Evolutionary conservation across 2,329 filamentous ascomycete genomes (phyloP).

Genomic region (Exserohilum turcica): DNA sequence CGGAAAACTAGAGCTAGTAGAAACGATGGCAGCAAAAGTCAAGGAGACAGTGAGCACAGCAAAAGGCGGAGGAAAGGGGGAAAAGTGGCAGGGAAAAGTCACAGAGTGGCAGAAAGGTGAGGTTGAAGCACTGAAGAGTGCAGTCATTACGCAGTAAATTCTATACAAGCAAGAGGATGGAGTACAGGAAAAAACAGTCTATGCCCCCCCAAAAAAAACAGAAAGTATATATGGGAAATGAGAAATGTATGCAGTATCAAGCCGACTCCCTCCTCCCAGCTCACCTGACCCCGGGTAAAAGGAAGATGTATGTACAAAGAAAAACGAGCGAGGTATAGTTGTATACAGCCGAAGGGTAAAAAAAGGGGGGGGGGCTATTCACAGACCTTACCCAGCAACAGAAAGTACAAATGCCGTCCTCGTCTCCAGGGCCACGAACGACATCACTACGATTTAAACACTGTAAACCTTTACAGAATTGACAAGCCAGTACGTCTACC

Average conservation of each 20-base stretch:
- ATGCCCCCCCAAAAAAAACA: neutral
- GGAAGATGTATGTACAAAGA: neutral
- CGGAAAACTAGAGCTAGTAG: constrained; percentile 34
- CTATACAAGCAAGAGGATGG: neutral
- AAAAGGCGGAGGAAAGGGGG: constrained; percentile 42
- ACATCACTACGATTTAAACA: constrained; percentile 20
- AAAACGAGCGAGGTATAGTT: neutral
- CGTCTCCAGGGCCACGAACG: neutral
- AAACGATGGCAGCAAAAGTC: constrained; percentile 28
- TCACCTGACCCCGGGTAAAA: neutral
- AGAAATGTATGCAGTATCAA: neutral
- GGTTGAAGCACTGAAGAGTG: constrained; percentile 32
- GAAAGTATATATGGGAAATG: neutral
- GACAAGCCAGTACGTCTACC: constrained; percentile 46
- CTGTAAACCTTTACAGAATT: constrained; percentile 49
- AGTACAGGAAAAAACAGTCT: neutral
- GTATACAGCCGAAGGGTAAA: neutral
- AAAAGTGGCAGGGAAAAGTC: constrained; percentile 45
- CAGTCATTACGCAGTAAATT: constrained; percentile 19
- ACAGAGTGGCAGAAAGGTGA: constrained; percentile 42
- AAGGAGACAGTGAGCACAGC: constrained; percentile 33
- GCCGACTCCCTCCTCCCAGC: neutral
- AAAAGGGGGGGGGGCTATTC: neutral
- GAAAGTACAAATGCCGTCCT: neutral
- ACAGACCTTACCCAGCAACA: neutral